Conservation (phyloP, 129 eudicot species). For the Flaveria trinervia region DNA sequence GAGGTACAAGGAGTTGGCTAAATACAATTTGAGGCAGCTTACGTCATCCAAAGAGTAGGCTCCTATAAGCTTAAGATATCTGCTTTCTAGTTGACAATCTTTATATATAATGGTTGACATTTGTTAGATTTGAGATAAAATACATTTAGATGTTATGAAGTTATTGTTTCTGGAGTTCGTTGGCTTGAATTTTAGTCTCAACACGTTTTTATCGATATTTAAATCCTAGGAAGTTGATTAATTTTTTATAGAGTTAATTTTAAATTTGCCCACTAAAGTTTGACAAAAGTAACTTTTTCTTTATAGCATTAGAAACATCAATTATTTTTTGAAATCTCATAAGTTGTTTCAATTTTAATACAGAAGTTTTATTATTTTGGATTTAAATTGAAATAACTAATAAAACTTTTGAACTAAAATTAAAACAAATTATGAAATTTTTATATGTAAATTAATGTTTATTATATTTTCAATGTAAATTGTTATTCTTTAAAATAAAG, state of each 20-base stretch:
- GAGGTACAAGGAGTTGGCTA: slow-evolving; percentile 95
- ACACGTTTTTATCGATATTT: background rate
- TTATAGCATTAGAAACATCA: no score
- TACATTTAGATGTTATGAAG: background rate
- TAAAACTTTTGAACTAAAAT: no score
- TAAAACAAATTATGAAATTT: no score
- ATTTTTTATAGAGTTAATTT: background rate
- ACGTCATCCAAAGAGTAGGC: slow-evolving; percentile 44
- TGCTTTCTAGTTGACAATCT: background rate
- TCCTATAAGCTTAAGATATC: background rate
- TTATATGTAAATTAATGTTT: no score
- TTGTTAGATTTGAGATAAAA: background rate
- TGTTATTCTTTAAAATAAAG: no score
- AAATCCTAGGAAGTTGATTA: background rate
- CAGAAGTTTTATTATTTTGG: no score
- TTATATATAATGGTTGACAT: background rate
- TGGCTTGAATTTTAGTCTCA: background rate
- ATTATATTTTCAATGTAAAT: no score
- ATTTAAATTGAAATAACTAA: no score
- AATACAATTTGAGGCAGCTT: slow-evolving; percentile 87
- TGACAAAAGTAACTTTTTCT: no score
- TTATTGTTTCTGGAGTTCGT: background rate
- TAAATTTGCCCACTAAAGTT: no score
- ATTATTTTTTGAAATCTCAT: no score
- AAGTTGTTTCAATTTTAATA: no score